A percentile compares a stretch with the other conserved stretches of the same genome.
These are phyloP conservation scores for Leishmania martiniquensis DNA, from an alignment of 208 protist genomes.

Conservation along the genomic window DNA sequence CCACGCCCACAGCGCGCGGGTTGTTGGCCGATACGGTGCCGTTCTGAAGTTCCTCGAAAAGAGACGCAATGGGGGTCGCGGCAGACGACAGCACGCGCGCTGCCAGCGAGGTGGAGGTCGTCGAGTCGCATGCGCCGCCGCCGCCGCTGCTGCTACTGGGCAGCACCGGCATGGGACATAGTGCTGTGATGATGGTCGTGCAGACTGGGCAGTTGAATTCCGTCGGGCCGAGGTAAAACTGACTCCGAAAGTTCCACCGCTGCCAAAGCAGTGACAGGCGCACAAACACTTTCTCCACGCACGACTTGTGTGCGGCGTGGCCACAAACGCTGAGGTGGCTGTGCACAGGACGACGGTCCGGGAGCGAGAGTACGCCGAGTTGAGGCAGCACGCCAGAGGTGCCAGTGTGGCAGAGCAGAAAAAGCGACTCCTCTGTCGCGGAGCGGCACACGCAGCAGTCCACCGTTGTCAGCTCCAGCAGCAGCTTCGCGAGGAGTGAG, in stretches of 20 bases:
- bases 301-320: constrained; percentile 68
- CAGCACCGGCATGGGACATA: constrained; percentile 62
- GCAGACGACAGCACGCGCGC: background rate
- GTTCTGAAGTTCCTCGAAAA: constrained; percentile 51
- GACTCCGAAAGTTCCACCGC: constrained; percentile 38
- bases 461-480: constrained; percentile 49
- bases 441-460: constrained; percentile 79
- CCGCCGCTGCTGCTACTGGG: constrained; percentile 4
- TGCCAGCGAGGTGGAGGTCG: background rate
- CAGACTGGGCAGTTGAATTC: constrained; percentile 80
- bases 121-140: too few relatives aligned
- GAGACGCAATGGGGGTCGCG: background rate
- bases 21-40: constrained; percentile 15
- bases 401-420: constrained; percentile 63
- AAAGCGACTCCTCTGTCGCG: constrained; percentile 44
- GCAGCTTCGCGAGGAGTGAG: constrained; percentile 42
- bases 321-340: constrained; percentile 64
- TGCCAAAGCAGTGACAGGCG: constrained; percentile 46
- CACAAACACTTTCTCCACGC: constrained; percentile 57
- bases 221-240: constrained; percentile 41
- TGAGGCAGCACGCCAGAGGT: constrained; percentile 48
- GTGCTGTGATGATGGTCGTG: constrained; percentile 59
- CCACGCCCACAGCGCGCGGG: constrained; percentile 13
- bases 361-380: constrained; percentile 25
- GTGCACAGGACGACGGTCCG: constrained; percentile 39